Evolutionary conservation across 2,329 filamentous ascomycete genomes (phyloP), one percentile per base, ranked within the genome.

Genomic region (Curvularia sp.): DNA sequence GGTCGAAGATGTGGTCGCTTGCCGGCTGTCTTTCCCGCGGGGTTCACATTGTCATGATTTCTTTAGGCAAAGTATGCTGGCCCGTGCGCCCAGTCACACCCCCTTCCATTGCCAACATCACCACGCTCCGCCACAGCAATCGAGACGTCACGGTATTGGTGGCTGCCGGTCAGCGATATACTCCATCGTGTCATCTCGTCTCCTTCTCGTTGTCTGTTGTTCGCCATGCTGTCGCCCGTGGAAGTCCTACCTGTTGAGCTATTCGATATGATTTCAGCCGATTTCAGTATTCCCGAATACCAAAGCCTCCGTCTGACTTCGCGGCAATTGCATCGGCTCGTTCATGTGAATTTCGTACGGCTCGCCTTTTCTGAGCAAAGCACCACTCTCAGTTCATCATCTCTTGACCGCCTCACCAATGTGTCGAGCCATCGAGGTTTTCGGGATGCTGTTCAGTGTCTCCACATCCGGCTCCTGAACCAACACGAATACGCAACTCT

Each of bases 211-310:
- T 12, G 13, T 15, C n/a, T 15, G 21, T 27, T 23, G 23, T 27
- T 7, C 32, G 12, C 25, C 18, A 75, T 73, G 68, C 47, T 56
- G 46, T 65, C 71, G 41, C 57, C 50, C 3, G 56, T 75, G 27
- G 71, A 72, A 48, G 49, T 56, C 41, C 70, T 75, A 43, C 70
- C 70, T 19, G 63, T 68, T 15, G 73, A 75, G 67, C 59, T 74
- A 6, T 64, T 70, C 34, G 71, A 74, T 23, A 50, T 69, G 27
- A 59, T 74, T 27, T 58, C 65, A 43, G 46, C 51, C 34, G 36
- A 61, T 42, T 50, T 75, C 19, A 48, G 63, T 25, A 41, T 69
- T 8, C 19, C 53, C 6, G 61, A 60, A 10, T 67, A 68, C 27
- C 60, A 64, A 23, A 46, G 54, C 18, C 50, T 75, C 12, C 71